Conservation (phyloP, 2,329 filamentous ascomycete genomes). For the Pyricularia sp. region DNA sequence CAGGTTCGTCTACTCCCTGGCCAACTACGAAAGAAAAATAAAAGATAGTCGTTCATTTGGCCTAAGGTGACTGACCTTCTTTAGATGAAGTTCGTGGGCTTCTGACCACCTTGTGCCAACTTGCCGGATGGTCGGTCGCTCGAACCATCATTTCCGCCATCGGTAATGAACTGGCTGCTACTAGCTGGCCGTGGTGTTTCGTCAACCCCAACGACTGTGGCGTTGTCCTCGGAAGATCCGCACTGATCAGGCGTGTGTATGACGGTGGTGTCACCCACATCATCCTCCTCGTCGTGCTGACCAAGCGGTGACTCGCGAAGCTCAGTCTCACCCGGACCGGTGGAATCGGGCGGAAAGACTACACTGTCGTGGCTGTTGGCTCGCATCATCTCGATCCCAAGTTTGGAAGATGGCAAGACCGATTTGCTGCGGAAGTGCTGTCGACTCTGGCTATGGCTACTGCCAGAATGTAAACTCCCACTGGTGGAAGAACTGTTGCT, state of each 20-base stretch:
- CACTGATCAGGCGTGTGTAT: constrained; percentile 14
- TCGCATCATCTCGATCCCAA: constrained; percentile 95
- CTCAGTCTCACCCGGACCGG: constrained; percentile 37
- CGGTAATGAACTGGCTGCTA: not conserved
- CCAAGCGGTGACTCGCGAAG: constrained; percentile 37
- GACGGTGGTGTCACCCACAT: constrained; percentile 12
- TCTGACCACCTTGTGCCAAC: constrained; percentile 8
- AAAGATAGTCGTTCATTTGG: not conserved
- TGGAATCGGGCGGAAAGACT: constrained; percentile 17
- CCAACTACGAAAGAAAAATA: not conserved
- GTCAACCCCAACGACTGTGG: constrained; percentile 9
- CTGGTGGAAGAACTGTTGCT: constrained; percentile 8
- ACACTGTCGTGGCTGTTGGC: constrained; percentile 88
- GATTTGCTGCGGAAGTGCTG: constrained; percentile 40
- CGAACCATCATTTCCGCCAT: constrained; percentile 11
- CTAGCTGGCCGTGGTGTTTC: constrained; percentile 14
- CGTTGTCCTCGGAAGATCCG: constrained; percentile 4
- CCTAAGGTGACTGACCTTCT: not conserved
- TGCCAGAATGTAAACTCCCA: constrained; percentile 12
- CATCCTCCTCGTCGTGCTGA: constrained; percentile 15
- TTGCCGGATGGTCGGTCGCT: constrained; percentile 12
- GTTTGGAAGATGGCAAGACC: constrained; percentile 65
- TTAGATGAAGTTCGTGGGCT: constrained; percentile 9
- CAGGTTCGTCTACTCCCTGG: not conserved
- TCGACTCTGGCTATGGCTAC: constrained; percentile 21